Evolutionary conservation across 305 asterid genomes (phyloP), one percentile per base, ranked within the genome.

Genomic region (Fraxinus greggii): DNA sequence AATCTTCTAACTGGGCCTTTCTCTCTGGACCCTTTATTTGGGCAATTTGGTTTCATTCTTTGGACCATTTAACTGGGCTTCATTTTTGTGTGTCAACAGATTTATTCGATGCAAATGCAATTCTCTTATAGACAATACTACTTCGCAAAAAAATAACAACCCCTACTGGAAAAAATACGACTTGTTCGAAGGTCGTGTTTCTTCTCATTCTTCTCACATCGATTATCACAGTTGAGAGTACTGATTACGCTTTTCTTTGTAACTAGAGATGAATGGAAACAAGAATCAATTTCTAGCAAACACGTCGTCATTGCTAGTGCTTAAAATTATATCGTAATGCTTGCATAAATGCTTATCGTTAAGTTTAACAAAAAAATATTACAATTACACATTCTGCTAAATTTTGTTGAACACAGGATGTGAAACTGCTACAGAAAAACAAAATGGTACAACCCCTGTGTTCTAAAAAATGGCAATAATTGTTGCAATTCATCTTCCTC

Each of bases 361-460:
- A 75, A 85, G 82, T 88, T 79, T n/a, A n/a, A n/a, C 69, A 72
- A 9, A 75, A 8, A 78, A 48, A 88, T 78, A 83, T 85, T 86
- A 88, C 89, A 89, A 59, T 85, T 86, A 48, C 77, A 36, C 21
- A 42, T 65, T 10, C 59, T 19, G 31, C 17, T 21, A 21, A 19
- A 1, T 36, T 12, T 15, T 40, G 13, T 56, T 54, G 21, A 78
- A 81, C 51, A 12, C 17, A 80, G 15, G 76, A 69, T 78, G 23
- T 63, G 26, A 83, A 83, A 84, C 45, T 56, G 80, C 83, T 38
- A 33, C 45, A 78, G 54, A 78, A 63, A 75, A 80, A 87, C 26
- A 74, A 74, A 31, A 74, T 26, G 83, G 70, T 76, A 84, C 70
- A 84, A 78, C 80, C 81, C 79, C 80, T 79, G 67, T 7, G 67